A percentile compares a stretch with the other conserved stretches of the same genome.
Evolutionary conservation across 2,329 filamentous ascomycete genomes (phyloP).

Genomic region (Colletotrichum sp.): DNA sequence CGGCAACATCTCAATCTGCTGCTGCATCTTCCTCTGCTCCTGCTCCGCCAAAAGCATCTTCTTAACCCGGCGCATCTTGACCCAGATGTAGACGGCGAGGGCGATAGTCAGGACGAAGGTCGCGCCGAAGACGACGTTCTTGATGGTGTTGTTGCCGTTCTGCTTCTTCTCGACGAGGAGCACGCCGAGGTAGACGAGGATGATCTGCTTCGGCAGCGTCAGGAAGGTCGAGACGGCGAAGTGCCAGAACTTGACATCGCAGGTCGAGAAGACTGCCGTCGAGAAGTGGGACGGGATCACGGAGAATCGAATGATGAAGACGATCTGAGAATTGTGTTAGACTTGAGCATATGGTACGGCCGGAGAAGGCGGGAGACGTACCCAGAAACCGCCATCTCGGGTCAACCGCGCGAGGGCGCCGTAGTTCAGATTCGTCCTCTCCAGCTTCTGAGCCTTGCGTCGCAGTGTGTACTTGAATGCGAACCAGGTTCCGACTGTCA

Average conservation of each 20-base stretch:
- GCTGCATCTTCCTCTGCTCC: slow-evolving; percentile 22
- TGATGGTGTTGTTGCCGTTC: slow-evolving; percentile 31
- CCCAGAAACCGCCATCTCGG: slow-evolving; percentile 44
- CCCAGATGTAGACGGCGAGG: slow-evolving; percentile 39
- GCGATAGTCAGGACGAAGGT: slow-evolving; percentile 38
- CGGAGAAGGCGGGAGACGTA: background rate
- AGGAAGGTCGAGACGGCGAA: slow-evolving; percentile 44
- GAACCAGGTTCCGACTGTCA: slow-evolving; percentile 35
- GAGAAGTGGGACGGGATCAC: slow-evolving; percentile 46
- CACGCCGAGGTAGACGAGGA: slow-evolving; percentile 45
- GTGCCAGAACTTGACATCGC: slow-evolving; percentile 45
- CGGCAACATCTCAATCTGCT: background rate
- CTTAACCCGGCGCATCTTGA: slow-evolving; percentile 39
- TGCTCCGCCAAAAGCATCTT: slow-evolving; percentile 38
- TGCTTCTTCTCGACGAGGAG: slow-evolving; percentile 33
- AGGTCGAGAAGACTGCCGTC: slow-evolving; percentile 47
- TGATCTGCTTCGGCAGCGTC: slow-evolving; percentile 46
- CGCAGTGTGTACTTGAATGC: slow-evolving; percentile 43
- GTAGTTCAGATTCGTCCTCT: slow-evolving; percentile 45
- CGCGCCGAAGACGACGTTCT: slow-evolving; percentile 37
- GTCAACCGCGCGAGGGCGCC: slow-evolving; percentile 43
- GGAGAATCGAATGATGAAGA: slow-evolving; percentile 45
- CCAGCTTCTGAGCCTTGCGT: slow-evolving; percentile 38
- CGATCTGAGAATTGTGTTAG: slow-evolving; percentile 24
- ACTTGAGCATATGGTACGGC: rapidly evolving